Conservation (phyloP, 257 asterid genomes). For the Jasminum sambac region DNA sequence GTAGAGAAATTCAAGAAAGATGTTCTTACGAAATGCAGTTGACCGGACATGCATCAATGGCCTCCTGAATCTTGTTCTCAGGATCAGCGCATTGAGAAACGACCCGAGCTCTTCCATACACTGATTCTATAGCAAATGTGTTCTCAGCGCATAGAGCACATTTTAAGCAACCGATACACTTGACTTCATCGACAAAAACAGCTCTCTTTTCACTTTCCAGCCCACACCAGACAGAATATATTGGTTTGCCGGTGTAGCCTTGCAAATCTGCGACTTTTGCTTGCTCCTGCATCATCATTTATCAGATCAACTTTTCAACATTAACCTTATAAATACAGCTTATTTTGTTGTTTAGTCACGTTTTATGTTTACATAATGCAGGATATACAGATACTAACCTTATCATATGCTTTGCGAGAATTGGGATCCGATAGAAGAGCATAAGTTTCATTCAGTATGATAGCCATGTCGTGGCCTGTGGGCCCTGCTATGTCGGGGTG, state of each 20-base stretch:
- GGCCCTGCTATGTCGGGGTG: slow-evolving; percentile 95
- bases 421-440: slow-evolving; percentile 75
- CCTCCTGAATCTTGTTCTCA: slow-evolving; percentile 71
- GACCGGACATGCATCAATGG: slow-evolving; percentile 79
- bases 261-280: slow-evolving; percentile 73
- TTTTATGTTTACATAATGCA: not conserved
- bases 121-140: slow-evolving; percentile 82
- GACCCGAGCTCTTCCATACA: slow-evolving; percentile 84
- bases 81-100: slow-evolving; percentile 97
- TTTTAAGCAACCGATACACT: slow-evolving; percentile 88
- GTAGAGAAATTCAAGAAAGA: not conserved
- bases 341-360: no score
- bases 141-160: slow-evolving; percentile 84
- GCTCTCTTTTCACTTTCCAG: slow-evolving; percentile 69
- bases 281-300: slow-evolving; percentile 53
- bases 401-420: slow-evolving; percentile 73
- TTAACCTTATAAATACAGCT: no score
- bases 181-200: slow-evolving; percentile 89
- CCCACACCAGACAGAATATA: slow-evolving; percentile 77
- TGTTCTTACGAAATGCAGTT: slow-evolving; percentile 85
- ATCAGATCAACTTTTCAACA: not conserved
- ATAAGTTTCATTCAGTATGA: slow-evolving; percentile 84
- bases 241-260: slow-evolving; percentile 85
- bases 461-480: slow-evolving; percentile 90
- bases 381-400: slow-evolving; percentile 36